Base-by-base conservation (phyloP, 2,329 filamentous ascomycete species). In the Neobulgaria alba region DNA sequence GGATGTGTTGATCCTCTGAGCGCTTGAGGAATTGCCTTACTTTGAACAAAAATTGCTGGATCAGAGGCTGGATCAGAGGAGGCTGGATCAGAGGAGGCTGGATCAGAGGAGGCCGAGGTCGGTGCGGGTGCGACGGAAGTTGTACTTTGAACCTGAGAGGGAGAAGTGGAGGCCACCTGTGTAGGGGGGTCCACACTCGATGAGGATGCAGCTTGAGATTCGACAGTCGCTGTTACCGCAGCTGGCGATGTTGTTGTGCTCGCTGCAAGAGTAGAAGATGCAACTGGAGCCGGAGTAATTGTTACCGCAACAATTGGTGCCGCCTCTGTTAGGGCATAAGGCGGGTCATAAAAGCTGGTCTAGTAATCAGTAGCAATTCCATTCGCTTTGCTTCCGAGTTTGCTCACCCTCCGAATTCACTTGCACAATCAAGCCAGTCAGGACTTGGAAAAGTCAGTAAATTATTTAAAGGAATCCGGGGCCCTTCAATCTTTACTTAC, bases 321-420 rank as follows among this genome's bases (percentile, higher is more conserved):
- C 5, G 8, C 8, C 12, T 15, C 3, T 15, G 36, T 31, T 17
- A 41, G 31, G 21, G 16, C 23, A 29, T 36, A 41, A 10, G 38
- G 38, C n/a, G 38, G 38, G n/a, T 38, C 36, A 18, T 38, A 38
- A 20, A 38, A 38, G 7, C 36, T 30, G 15, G 16, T 10, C 10
- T n/a, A n/a, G n/a, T n/a, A n/a, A n/a, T n/a, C n/a, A n/a, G n/a
- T n/a, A n/a, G n/a, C n/a, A n/a, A n/a, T n/a, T n/a, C n/a, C n/a
- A n/a, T n/a, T n/a, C n/a, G n/a, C n/a, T n/a, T n/a, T n/a, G n/a
- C n/a, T n/a, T n/a, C n/a, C n/a, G n/a, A n/a, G n/a, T n/a, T 16
- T 31, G n/a, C 23, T 26, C 23, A 26, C 23, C 23, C 23, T 26
- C 23, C 23, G n/a, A n/a, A n/a, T n/a, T n/a, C n/a, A n/a, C n/a